phyloP scores from a whole-genome alignment of 83 land plant genomes.

The Thuja plicata region DNA sequence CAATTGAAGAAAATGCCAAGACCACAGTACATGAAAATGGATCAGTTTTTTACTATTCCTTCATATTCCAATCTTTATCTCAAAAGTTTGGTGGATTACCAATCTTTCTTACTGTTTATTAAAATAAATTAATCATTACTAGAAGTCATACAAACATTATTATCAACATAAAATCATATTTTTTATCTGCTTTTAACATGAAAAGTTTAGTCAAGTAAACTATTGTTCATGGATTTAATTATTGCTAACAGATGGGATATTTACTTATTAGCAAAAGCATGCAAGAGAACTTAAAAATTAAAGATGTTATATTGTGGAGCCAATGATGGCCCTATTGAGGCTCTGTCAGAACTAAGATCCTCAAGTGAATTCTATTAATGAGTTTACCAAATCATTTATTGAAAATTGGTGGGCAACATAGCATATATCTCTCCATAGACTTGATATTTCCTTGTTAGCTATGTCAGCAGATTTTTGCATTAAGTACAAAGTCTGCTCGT shows the following conservation, averaged over 20 bases:
- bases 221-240: not conserved
- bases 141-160: not conserved
- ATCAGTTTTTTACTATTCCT: not conserved
- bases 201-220: not conserved
- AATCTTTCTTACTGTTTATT: no score
- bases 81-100: not conserved
- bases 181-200: not conserved
- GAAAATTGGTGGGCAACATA: no score
- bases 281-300: not conserved
- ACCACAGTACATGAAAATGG: no score
- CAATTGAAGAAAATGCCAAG: no score
- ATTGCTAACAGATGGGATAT: not conserved
- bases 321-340: not conserved
- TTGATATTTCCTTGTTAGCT: not conserved
- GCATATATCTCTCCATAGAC: not conserved
- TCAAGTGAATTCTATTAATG: not conserved
- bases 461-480: not conserved
- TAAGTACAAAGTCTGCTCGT: not conserved
- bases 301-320: not conserved
- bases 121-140: not conserved
- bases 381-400: no score
- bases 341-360: not conserved
- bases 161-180: no score
- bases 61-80: no score
- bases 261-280: not conserved